Evolutionary conservation across 2,329 filamentous ascomycete genomes (phyloP).

Genomic region (Rutstroemia sydowiana): DNA sequence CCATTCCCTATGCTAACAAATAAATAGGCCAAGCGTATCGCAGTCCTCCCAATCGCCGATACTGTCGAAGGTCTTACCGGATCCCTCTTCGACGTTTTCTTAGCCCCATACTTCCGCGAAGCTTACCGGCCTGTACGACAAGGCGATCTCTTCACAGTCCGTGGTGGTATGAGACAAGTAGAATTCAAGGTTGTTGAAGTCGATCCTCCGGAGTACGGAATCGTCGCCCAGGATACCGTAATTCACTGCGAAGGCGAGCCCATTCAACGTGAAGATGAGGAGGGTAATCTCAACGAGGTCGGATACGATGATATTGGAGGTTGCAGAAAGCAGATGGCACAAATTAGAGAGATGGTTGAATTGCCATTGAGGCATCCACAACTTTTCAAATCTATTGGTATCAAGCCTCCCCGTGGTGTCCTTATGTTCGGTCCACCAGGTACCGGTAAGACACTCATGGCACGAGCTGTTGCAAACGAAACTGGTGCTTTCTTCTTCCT

Average conservation of each 20-base stretch:
- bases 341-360: constrained; percentile 98
- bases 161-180: constrained; percentile 97
- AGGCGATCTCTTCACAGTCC: constrained; percentile 94
- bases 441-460: constrained; percentile 99
- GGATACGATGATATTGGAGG: constrained; percentile 99
- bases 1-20: constrained; percentile 19
- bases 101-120: constrained; percentile 98
- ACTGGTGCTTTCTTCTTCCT: constrained; percentile 99
- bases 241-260: constrained; percentile 98
- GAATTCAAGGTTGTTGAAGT: constrained; percentile 99
- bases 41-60: constrained; percentile 94
- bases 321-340: constrained; percentile 99
- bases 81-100: constrained; percentile 97
- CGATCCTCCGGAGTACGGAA: constrained; percentile 95
- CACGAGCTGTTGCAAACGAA: constrained; percentile 96
- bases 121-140: constrained; percentile 95
- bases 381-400: constrained; percentile 99
- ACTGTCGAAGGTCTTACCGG: constrained; percentile 96
- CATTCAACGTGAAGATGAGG: constrained; percentile 96
- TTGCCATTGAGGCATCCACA: constrained; percentile 93
- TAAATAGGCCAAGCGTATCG: constrained; percentile 88
- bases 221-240: constrained; percentile 96
- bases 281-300: constrained; percentile 98
- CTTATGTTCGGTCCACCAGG: constrained; percentile 93
- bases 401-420: constrained; percentile 97